A percentile compares a stretch with the other conserved stretches of the same genome.
These are phyloP conservation scores for Pichia sp. DNA, from an alignment of 1,139 yeast species.

Conservation along the genomic window DNA sequence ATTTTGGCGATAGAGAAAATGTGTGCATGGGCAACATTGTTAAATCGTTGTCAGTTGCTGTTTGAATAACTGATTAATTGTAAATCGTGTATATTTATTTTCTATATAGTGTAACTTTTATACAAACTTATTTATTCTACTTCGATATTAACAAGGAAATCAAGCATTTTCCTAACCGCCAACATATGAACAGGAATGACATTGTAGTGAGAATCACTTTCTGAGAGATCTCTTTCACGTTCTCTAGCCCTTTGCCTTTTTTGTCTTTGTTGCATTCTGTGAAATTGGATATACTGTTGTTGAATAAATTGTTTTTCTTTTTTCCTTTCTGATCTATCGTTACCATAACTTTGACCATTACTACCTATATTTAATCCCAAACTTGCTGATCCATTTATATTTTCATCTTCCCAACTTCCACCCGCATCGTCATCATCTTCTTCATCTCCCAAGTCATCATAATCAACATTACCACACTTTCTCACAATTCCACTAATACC, in stretches of 20 bases:
- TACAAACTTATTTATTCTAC: slow-evolving; percentile 27
- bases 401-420: slow-evolving; percentile 12
- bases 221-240: slow-evolving; percentile 9
- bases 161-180: slow-evolving; percentile 69
- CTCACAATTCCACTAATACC: slow-evolving; percentile 31
- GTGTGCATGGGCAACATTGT: background rate
- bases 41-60: no score
- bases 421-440: slow-evolving; percentile 33
- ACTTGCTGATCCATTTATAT: slow-evolving; percentile 6
- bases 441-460: slow-evolving; percentile 33
- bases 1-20: background rate
- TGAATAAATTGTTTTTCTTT: slow-evolving; percentile 18
- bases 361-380: background rate
- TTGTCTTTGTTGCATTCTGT: slow-evolving; percentile 19
- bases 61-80: no score
- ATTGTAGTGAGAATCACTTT: slow-evolving; percentile 22
- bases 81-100: no score
- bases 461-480: slow-evolving; percentile 32
- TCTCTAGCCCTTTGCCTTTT: slow-evolving; percentile 11
- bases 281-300: slow-evolving; percentile 19
- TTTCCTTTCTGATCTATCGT: slow-evolving; percentile 26
- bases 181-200: slow-evolving; percentile 82
- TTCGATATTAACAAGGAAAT: slow-evolving; percentile 40
- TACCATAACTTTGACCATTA: background rate
- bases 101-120: no score